These are phyloP conservation scores for Macrolepiota albuminosa DNA, from an alignment of 768 basidiomycete genomes.

Conservation along the genomic window DNA sequence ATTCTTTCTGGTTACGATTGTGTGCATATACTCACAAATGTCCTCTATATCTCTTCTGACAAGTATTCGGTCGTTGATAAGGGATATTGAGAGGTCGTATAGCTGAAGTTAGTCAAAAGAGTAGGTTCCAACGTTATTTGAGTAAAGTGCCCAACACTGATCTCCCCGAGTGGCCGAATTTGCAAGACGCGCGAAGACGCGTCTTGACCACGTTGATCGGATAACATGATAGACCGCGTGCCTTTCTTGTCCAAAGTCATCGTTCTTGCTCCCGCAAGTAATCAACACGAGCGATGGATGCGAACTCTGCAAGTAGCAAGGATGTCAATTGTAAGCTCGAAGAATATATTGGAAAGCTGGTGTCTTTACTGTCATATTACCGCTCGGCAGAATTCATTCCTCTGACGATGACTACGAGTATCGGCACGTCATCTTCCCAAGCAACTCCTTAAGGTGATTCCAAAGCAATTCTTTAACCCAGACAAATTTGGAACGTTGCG, in stretches of 20 bases:
- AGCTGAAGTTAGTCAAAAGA: not conserved
- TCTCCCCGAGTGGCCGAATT: no score
- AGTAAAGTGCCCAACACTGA: conserved; percentile 1
- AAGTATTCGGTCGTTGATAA: not conserved
- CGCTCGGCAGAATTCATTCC: conserved; percentile 67
- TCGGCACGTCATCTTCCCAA: conserved; percentile 97
- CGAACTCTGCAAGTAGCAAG: conserved; percentile 23
- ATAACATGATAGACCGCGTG: not conserved
- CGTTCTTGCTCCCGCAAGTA: not conserved
- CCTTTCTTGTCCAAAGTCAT: not conserved
- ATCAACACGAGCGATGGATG: conserved; percentile 19
- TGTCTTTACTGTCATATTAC: conserved; percentile 4
- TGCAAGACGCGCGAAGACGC: not conserved
- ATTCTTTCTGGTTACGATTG: no score
- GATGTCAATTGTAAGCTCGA: conserved; percentile 53
- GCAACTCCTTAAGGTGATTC: conserved; percentile 89
- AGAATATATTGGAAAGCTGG: conserved; percentile 76
- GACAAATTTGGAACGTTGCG: conserved; percentile 75
- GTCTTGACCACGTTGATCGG: conserved; percentile 5
- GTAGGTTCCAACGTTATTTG: not conserved
- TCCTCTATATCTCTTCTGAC: not conserved
- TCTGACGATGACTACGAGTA: conserved; percentile 94
- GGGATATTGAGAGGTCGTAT: not conserved
- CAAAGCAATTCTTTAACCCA: conserved; percentile 76
- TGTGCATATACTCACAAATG: no score